Evolutionary conservation across 2,329 filamentous ascomycete genomes (phyloP).

Genomic region (Huntiella bhutanensis): DNA sequence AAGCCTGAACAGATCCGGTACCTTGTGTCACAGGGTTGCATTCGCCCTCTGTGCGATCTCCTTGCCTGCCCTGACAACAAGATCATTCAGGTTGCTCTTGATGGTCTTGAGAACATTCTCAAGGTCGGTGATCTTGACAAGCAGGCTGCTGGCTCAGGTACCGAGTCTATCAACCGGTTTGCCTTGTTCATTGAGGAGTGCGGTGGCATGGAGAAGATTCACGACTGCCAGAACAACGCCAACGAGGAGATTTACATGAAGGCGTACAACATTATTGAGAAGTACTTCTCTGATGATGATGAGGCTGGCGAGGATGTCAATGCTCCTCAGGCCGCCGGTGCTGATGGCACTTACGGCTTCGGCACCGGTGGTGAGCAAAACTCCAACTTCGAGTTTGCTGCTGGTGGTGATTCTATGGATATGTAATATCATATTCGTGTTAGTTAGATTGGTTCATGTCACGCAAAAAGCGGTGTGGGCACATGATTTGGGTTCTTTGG

Average conservation of each 20-base stretch:
- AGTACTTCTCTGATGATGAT: slow-evolving; percentile 98
- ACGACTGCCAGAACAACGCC: slow-evolving; percentile 98
- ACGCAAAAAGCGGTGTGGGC: slow-evolving; percentile 1
- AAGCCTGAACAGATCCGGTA: slow-evolving; percentile 98
- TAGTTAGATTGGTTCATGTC: not conserved
- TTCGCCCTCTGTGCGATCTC: slow-evolving; percentile 91
- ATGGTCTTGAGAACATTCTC: slow-evolving; percentile 95
- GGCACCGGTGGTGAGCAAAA: slow-evolving; percentile 48
- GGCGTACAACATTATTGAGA: slow-evolving; percentile 99
- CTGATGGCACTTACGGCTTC: slow-evolving; percentile 64
- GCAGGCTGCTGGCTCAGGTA: slow-evolving; percentile 57
- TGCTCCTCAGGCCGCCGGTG: slow-evolving; percentile 49
- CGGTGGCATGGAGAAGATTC: slow-evolving; percentile 99
- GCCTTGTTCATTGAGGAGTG: slow-evolving; percentile 97
- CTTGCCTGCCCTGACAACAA: slow-evolving; percentile 96
- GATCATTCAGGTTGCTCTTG: slow-evolving; percentile 96
- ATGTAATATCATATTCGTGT: slow-evolving; percentile 28
- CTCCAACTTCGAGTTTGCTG: slow-evolving; percentile 88
- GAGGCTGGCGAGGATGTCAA: slow-evolving; percentile 64
- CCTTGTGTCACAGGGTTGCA: slow-evolving; percentile 81
- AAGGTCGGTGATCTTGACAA: slow-evolving; percentile 99
- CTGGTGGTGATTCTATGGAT: slow-evolving; percentile 44
- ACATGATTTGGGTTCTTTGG: not conserved
- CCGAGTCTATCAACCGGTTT: slow-evolving; percentile 81
- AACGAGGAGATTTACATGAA: slow-evolving; percentile 99